Conservation (phyloP, 371 early-diverging fungal species). For the Haplosporangium sp. region DNA sequence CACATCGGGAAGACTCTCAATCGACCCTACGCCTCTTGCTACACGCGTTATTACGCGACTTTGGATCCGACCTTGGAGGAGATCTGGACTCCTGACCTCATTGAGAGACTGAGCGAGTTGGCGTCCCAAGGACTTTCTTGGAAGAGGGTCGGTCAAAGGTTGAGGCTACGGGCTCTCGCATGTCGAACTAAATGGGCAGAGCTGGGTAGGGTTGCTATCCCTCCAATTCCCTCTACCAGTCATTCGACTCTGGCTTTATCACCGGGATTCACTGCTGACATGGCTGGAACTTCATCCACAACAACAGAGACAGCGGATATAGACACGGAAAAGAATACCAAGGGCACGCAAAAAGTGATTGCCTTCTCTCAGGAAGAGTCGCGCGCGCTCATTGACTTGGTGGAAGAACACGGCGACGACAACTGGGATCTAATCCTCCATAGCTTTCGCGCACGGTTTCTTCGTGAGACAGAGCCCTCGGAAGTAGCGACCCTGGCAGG, state of each 20-base stretch:
- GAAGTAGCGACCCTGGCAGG: no score
- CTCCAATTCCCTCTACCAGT: background rate
- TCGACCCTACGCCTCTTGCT: constrained; percentile 37
- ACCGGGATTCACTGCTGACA: background rate
- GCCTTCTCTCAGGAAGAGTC: constrained; percentile 34
- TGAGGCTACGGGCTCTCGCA: constrained; percentile 14
- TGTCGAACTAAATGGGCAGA: constrained; percentile 25
- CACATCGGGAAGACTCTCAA: constrained; percentile 24
- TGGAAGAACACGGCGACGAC: constrained; percentile 15
- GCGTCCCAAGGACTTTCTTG: constrained; percentile 23
- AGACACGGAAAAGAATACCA: background rate
- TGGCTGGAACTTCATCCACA: background rate
- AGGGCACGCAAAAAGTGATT: constrained; percentile 2
- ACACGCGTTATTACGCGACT: constrained; percentile 24
- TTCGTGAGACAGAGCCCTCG: background rate
- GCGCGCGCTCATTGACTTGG: constrained; percentile 10
- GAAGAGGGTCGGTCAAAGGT: constrained; percentile 27
- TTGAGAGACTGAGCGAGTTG: constrained; percentile 10
- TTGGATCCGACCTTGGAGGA: constrained; percentile 26
- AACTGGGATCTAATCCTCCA: constrained; percentile 17
- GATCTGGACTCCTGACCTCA: constrained; percentile 17
- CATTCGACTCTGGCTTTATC: background rate
- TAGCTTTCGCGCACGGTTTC: constrained; percentile 20
- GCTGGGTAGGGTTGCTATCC: background rate
- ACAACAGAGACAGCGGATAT: background rate